Conservation (phyloP, 768 basidiomycete species). For the Suillus ampliporus region DNA sequence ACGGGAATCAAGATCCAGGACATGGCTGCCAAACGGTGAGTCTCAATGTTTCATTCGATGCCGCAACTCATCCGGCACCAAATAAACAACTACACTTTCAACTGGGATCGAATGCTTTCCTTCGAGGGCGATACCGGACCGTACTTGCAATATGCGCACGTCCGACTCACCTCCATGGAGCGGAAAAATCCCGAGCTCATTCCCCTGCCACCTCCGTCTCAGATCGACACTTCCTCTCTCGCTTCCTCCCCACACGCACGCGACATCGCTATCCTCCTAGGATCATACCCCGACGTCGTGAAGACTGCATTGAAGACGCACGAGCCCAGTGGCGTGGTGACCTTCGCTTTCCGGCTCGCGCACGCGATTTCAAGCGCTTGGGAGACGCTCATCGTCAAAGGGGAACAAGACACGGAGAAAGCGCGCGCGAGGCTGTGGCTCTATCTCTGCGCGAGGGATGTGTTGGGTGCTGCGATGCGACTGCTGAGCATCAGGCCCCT, state of each 20-base stretch:
- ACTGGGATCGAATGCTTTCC: conserved; percentile 92
- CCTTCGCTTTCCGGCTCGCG: conserved; percentile 83
- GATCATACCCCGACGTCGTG: conserved; percentile 91
- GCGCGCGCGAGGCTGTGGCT: conserved; percentile 88
- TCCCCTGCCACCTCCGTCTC: conserved; percentile 71
- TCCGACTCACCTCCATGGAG: conserved; percentile 86
- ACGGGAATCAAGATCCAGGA: conserved; percentile 98
- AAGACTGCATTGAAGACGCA: conserved; percentile 84
- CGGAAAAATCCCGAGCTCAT: conserved; percentile 91
- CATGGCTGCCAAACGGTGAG: conserved; percentile 91
- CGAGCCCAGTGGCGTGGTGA: conserved; percentile 92
- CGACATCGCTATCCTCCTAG: conserved; percentile 86
- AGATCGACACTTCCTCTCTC: conserved; percentile 73
- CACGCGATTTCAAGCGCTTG: conserved; percentile 92
- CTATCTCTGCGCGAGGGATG: conserved; percentile 88
- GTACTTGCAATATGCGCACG: conserved; percentile 96
- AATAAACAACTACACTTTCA: conserved; percentile 95
- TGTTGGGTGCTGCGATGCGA: conserved; percentile 86
- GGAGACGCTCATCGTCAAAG: conserved; percentile 88
- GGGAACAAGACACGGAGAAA: conserved; percentile 75
- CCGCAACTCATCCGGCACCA: conserved; percentile 34
- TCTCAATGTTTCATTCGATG: conserved; percentile 1
- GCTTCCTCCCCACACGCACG: conserved; percentile 72
- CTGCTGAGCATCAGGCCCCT: conserved; percentile 88
- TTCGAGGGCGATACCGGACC: conserved; percentile 97